A percentile compares a stretch with the other conserved stretches of the same genome.
These are phyloP conservation scores for Thelephora ganbajun DNA, from an alignment of 768 basidiomycete species.

Conservation along the genomic window DNA sequence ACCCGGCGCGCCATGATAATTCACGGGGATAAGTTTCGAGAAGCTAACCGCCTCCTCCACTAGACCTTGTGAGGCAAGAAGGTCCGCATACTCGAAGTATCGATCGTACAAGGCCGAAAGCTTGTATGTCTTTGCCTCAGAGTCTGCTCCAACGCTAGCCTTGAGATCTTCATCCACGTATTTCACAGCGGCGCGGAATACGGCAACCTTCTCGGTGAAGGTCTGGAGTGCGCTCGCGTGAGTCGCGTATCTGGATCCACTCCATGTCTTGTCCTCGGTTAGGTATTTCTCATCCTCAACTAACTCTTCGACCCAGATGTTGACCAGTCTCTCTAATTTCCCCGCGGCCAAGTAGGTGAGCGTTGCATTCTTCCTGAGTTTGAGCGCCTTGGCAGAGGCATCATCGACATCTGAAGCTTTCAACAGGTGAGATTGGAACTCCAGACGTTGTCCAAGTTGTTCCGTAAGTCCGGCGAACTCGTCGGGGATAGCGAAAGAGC, in stretches of 20 bases:
- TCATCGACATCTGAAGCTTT: conserved; percentile 35
- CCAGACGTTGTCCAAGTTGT: conserved; percentile 82
- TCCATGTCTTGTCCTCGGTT: conserved; percentile 23
- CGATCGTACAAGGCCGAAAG: conserved; percentile 79
- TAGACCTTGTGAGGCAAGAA: conserved; percentile 84
- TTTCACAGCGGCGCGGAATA: conserved; percentile 78
- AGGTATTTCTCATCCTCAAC: conserved; percentile 64
- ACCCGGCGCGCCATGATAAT: conserved; percentile 53
- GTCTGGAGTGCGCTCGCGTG: conserved; percentile 82
- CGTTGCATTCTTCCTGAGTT: conserved; percentile 76
- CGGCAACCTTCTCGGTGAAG: conserved; percentile 92
- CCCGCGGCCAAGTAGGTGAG: conserved; percentile 89
- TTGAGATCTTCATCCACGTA: conserved; percentile 43
- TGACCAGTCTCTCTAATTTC: conserved; percentile 73
- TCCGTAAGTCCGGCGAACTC: conserved; percentile 85
- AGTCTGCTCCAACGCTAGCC: conserved; percentile 22
- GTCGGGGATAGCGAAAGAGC: conserved; percentile 78
- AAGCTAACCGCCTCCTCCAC: conserved; percentile 71
- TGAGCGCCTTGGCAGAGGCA: conserved; percentile 25
- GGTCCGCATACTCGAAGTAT: conserved; percentile 91
- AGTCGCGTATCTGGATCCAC: conserved; percentile 55
- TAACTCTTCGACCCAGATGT: conserved; percentile 88
- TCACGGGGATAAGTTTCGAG: conserved; percentile 62
- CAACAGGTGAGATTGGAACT: conserved; percentile 62
- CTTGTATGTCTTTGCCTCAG: conserved; percentile 57